phyloP scores from a whole-genome alignment of 2,329 filamentous ascomycete species.

The Neonectria hederae region DNA sequence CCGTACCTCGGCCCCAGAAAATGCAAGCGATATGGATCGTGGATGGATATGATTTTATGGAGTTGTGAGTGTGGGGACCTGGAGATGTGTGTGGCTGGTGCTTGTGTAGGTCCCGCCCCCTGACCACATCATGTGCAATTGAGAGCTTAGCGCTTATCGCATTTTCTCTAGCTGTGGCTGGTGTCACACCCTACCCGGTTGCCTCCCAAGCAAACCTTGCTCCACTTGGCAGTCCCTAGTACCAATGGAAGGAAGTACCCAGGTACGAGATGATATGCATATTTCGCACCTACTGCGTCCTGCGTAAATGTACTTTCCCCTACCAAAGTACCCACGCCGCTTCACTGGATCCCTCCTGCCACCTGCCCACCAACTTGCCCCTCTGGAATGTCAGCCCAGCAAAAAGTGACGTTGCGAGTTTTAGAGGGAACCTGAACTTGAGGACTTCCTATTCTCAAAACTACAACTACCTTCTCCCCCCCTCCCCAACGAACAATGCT shows the following conservation, averaged over 20 bases:
- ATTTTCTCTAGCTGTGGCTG: not conserved
- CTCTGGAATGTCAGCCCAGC: conserved; percentile 15
- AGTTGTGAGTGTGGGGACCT: not conserved
- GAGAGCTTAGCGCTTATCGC: not conserved
- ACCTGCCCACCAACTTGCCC: not conserved
- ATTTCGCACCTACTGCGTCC: not conserved
- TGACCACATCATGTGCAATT: not conserved
- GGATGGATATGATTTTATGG: conserved; percentile 15
- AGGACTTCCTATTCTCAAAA: conserved; percentile 1
- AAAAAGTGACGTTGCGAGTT: conserved; percentile 26
- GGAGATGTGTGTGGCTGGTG: conserved; percentile 1
- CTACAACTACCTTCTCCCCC: not conserved
- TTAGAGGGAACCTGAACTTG: conserved; percentile 3
- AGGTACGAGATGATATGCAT: not conserved
- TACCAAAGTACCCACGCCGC: not conserved
- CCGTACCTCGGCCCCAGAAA: conserved; percentile 25
- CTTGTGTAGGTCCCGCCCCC: not conserved
- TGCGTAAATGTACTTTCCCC: not conserved
- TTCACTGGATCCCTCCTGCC: not conserved
- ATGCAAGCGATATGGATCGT: conserved; percentile 24
- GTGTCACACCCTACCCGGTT: not conserved
- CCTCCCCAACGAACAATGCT: conserved; percentile 31
- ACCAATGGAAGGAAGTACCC: not conserved
- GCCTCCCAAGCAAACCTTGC: not conserved
- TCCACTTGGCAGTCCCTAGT: not conserved